Evolutionary conservation across 768 basidiomycete species (phyloP), one percentile per base, ranked within the genome.

Genomic region (Fomitopsis pulvina): DNA sequence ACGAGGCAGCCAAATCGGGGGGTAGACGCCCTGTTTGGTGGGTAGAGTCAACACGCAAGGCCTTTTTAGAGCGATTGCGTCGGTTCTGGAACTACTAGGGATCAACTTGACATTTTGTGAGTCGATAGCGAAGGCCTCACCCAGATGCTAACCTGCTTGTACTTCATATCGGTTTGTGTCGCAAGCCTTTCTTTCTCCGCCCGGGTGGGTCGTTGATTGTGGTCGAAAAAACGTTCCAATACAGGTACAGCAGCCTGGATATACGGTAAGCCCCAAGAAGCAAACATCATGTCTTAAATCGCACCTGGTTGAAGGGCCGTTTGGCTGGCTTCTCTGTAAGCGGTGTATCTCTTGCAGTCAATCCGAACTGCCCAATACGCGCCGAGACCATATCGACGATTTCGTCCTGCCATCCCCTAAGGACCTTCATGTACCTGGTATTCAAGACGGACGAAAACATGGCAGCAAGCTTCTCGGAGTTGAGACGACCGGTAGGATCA

Each of bases 81-180:
- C 60, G 50, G 24, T 65, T 65, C 27, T 65, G 63, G 22, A 63
- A 65, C 60, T 63, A 38, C 18, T 38, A 27, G 27, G 20, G 2
- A 20, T 32, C 2, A 55, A 27, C 18, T 2, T 44, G 6, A 38
- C 14, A 2, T 42, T 12, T 26, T 26, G 41, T 20, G 11, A 37
- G 6, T 22, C n/a, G n/a, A n/a, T n/a, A 11, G 18, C 27, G 26
- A 28, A 28, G 16, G n/a, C 51, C 54, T 2, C 45, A 64, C 64
- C 64, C 64, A 66, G 14, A 57, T 55, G 21, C 56, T 48, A 10
- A 66, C 57, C 34, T 66, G 64, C 8, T 52, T 50, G 14, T 53
- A 57, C 0, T 60, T 51, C 60, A 64, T 60, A 2, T 47, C 39
- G 14, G 48, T 54, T 14, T 40, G 12, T 0, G 28, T 1, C 0